Base-by-base conservation (phyloP, 2,329 filamentous ascomycete genomes). In the Fusarium sp. region DNA sequence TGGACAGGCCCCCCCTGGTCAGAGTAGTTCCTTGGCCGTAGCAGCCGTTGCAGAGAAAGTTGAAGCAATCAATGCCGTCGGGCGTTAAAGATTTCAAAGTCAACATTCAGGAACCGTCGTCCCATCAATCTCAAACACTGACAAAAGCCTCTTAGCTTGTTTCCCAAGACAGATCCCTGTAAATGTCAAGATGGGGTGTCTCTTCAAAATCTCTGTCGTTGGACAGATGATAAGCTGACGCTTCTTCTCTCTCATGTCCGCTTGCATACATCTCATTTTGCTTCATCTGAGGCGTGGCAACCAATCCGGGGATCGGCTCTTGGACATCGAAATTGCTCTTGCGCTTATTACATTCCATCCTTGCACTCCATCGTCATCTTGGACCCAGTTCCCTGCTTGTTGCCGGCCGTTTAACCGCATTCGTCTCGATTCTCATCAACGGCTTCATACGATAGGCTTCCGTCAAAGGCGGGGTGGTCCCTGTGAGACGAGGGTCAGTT, bases 51-150 rank as follows among this genome's bases (percentile, higher is more conserved):
- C 38, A 53, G 30, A 41, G 26, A 38, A 50, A n/a, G 56, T 44
- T 39, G 26, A 59, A 58, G 67, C 51, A 71, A 71, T 56, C 30
- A 74, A 63, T 57, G 63, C 64, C 59, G 58, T 57, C 57, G 22
- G 42, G 51, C 45, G 64, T 63, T 60, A 44, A 66, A 72, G 64
- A 62, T 56, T 74, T 77, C 74, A 64, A 62, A 63, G 50, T 65
- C 44, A 54, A 62, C 53, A 66, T 45, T 63, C 60, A 76, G 69
- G 70, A 76, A 76, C 72, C 82, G 80, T 85, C 82, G 80, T 85
- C 82, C 83, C 83, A 86, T 87, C 81, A 86, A 86, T 83, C 83
- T 88, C 87, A 88, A 88, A 89, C 87, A 77, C 73, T 72, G 65
- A 72, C 73, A 70, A 75, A 67, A 45, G 51, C 66, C 57, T 64